Base-by-base conservation (phyloP, 208 protist genomes). In the Acanthamoeba royreba region DNA sequence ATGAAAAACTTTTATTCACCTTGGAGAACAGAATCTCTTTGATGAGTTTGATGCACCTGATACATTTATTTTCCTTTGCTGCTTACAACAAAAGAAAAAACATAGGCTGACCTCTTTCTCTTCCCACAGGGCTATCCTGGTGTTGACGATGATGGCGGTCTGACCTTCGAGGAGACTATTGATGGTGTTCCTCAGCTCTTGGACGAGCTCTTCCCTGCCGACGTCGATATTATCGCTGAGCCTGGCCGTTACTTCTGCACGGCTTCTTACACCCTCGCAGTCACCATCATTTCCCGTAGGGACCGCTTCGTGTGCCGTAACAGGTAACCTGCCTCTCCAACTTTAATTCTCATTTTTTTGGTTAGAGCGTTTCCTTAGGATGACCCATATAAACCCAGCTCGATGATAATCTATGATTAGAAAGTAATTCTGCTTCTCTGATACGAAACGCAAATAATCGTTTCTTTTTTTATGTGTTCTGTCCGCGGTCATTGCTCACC, bases 151-250 rank as follows among this genome's bases (percentile, higher is more conserved):
- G 61, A 49, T 46, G 58, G 42, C 25, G 77, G 25, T 61, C 53
- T 97, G 35, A 93, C 69, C 61, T 98, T 98, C 88, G 43, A 53
- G 25, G 86, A 96, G 15, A 97, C 98, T 13, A 94, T 96, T 15
- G 35, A 19, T 0, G 93, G 88, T 19, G 69, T 98, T 31, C 55
- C 81, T 35, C 83, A 69, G 1, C 93, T 94, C 31, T 69, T 98
- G 15, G 96, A 94, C 46, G 33, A 94, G 58, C 93, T 95, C 91
- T 98, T 98, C 87, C 95, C 93, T 17, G 45, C 38, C 5, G 53
- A 77, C 4, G 95, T 98, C 2, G 66, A 93, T n/a, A 81, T 98
- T n/a, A 98, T 98, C 66, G 97, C 97, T 15, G 98, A 98, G 94
- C 98, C 98, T 25, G 98, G 98, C 15, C 94, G 98, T 28, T 98